Evolutionary conservation across 164 flowering plant species (phyloP).

Genomic region (Vitis riparia): DNA sequence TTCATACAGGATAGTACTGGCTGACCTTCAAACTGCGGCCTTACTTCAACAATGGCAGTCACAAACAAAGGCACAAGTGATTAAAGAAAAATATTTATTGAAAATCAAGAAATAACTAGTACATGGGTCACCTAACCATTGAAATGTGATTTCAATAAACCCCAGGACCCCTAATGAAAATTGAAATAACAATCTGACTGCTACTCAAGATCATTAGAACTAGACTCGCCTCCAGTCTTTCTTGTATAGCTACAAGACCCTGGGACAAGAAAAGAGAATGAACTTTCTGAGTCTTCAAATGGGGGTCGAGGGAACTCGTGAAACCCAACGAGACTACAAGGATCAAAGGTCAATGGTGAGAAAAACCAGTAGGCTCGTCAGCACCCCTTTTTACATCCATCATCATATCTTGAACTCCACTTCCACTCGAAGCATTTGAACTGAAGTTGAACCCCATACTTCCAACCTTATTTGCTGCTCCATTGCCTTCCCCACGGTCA

Average conservation of each 20-base stretch:
- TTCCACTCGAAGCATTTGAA: slow-evolving; percentile 22
- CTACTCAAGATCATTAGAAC: slow-evolving; percentile 32
- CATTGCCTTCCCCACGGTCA: slow-evolving; percentile 41
- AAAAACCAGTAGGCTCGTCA: slow-evolving; percentile 48
- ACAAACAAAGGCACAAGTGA: not conserved
- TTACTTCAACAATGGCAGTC: no score
- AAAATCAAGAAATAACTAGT: slow-evolving; percentile 15
- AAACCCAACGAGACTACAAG: slow-evolving; percentile 57
- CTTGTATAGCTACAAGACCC: slow-evolving; percentile 46
- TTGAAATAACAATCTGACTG: not conserved
- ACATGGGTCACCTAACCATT: slow-evolving; percentile 3
- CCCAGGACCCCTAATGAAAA: not conserved
- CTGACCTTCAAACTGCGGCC: no score
- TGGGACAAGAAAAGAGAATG: slow-evolving; percentile 55
- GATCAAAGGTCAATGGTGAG: slow-evolving; percentile 62
- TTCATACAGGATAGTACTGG: no score
- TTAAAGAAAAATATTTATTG: slow-evolving; percentile 9
- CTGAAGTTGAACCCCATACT: slow-evolving; percentile 38
- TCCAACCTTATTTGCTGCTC: slow-evolving; percentile 28
- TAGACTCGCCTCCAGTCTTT: slow-evolving; percentile 39
- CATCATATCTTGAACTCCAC: slow-evolving; percentile 29
- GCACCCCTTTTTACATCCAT: slow-evolving; percentile 43
- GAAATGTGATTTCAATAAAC: not conserved
- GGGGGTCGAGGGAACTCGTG: slow-evolving; percentile 62
- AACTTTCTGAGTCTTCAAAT: slow-evolving; percentile 60